Conservation (phyloP, 495 filamentous ascomycete species). For the Penicillium subrubescens region DNA sequence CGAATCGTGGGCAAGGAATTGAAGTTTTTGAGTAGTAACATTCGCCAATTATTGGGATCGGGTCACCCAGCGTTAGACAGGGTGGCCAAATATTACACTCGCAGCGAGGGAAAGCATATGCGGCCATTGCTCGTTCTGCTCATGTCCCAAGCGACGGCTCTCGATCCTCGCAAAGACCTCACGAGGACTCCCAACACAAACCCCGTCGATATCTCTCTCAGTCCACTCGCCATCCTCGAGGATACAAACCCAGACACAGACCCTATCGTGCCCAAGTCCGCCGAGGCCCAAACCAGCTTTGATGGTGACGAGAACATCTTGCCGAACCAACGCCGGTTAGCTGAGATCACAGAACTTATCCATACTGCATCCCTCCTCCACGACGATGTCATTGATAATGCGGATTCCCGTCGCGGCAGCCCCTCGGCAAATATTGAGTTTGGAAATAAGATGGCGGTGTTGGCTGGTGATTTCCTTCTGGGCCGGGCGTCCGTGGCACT, state of each 20-base stretch:
- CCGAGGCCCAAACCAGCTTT: conserved; percentile 51
- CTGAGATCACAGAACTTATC: conserved; percentile 96
- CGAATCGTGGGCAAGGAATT: conserved; percentile 90
- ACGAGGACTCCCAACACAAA: conserved; percentile 38
- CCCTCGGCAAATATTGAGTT: conserved; percentile 91
- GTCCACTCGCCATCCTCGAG: conserved; percentile 69
- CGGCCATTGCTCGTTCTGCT: conserved; percentile 91
- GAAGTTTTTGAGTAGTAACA: conserved; percentile 89
- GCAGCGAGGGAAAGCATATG: conserved; percentile 93
- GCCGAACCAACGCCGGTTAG: conserved; percentile 83
- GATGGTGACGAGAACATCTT: conserved; percentile 48
- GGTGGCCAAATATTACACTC: conserved; percentile 98
- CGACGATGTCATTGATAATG: conserved; percentile 97
- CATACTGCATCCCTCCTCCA: conserved; percentile 96
- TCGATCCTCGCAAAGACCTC: conserved; percentile 64
- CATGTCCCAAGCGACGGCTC: conserved; percentile 89
- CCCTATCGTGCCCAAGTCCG: conserved; percentile 50
- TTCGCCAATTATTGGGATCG: conserved; percentile 82
- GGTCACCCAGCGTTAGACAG: conserved; percentile 92
- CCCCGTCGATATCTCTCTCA: conserved; percentile 77
- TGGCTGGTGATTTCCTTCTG: conserved; percentile 93
- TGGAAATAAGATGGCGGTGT: conserved; percentile 97
- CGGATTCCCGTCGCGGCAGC: conserved; percentile 74
- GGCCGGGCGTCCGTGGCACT: conserved; percentile 92
- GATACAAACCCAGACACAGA: conserved; percentile 78